Conservation (phyloP, 2,329 filamentous ascomycete genomes). For the Plenodomus tracheiphilus region DNA sequence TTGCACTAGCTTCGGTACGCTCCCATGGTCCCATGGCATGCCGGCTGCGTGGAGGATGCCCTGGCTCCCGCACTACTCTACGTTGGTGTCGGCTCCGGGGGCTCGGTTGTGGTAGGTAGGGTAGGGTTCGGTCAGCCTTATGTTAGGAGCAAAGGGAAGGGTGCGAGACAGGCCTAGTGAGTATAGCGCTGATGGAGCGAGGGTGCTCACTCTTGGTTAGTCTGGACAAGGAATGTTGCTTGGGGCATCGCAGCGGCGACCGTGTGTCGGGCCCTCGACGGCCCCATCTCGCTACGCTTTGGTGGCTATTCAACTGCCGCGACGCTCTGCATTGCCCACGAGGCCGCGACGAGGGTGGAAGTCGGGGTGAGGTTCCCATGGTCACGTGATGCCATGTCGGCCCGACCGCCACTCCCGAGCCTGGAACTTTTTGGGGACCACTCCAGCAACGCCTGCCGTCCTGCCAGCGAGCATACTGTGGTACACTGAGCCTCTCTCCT, state of each 20-base stretch:
- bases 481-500: conserved; percentile 16
- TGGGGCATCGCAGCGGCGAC: too few species aligned
- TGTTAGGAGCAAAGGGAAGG: neutral
- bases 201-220: too few species aligned
- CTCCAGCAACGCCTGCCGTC: neutral
- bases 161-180: conserved; percentile 2
- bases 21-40: conserved; percentile 2
- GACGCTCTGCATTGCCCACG: too few species aligned
- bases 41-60: conserved; percentile 1
- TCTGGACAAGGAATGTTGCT: too few species aligned
- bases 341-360: too few species aligned
- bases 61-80: conserved; percentile 12
- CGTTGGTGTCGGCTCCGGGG: conserved; percentile 16
- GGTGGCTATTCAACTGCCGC: too few species aligned
- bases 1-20: conserved; percentile 24
- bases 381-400: conserved; percentile 18
- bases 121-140: conserved; percentile 17
- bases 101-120: conserved; percentile 12
- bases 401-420: conserved; percentile 12
- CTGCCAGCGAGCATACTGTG: conserved; percentile 7
- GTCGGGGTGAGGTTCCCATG: conserved; percentile 3
- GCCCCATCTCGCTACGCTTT: too few species aligned
- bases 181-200: too few species aligned
- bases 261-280: too few species aligned
- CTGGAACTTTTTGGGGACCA: conserved; percentile 15